phyloP scores from a whole-genome alignment of 1,139 yeast genomes.

The Lodderomyces jiufengensis region DNA sequence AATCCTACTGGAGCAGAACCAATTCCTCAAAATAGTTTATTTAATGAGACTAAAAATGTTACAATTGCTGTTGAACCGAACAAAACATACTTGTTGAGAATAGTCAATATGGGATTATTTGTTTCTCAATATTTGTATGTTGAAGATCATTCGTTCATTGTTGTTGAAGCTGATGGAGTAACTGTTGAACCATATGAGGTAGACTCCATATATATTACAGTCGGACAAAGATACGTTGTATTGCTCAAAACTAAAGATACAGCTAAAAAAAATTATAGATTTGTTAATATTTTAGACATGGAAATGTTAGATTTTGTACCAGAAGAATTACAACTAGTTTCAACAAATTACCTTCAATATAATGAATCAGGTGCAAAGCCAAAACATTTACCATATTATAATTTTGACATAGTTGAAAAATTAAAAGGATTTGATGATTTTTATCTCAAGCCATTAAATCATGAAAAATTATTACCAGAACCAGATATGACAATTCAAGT shows the following conservation, averaged over 20 bases:
- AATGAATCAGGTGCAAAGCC: slow-evolving; percentile 42
- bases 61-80: slow-evolving; percentile 73
- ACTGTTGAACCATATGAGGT: slow-evolving; percentile 65
- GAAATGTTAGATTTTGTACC: slow-evolving; percentile 78
- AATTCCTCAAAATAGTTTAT: slow-evolving; percentile 71
- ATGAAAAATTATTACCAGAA: slow-evolving; percentile 51
- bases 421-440: slow-evolving; percentile 62
- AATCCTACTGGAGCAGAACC: slow-evolving; percentile 99
- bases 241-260: slow-evolving; percentile 68
- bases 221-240: slow-evolving; percentile 77
- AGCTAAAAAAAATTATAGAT: slow-evolving; percentile 57
- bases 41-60: slow-evolving; percentile 73
- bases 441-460: slow-evolving; percentile 53
- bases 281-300: slow-evolving; percentile 73
- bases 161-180: slow-evolving; percentile 83
- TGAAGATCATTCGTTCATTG: slow-evolving; percentile 78
- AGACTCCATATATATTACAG: slow-evolving; percentile 59
- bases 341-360: slow-evolving; percentile 71
- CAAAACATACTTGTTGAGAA: slow-evolving; percentile 73
- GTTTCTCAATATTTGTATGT: slow-evolving; percentile 81
- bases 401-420: slow-evolving; percentile 39
- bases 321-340: slow-evolving; percentile 55
- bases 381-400: slow-evolving; percentile 17
- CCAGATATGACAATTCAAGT: slow-evolving; percentile 65
- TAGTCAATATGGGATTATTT: slow-evolving; percentile 82